Evolutionary conservation across 768 basidiomycete species (phyloP).

Genomic region (Cystobasidiopsis lactophilus): DNA sequence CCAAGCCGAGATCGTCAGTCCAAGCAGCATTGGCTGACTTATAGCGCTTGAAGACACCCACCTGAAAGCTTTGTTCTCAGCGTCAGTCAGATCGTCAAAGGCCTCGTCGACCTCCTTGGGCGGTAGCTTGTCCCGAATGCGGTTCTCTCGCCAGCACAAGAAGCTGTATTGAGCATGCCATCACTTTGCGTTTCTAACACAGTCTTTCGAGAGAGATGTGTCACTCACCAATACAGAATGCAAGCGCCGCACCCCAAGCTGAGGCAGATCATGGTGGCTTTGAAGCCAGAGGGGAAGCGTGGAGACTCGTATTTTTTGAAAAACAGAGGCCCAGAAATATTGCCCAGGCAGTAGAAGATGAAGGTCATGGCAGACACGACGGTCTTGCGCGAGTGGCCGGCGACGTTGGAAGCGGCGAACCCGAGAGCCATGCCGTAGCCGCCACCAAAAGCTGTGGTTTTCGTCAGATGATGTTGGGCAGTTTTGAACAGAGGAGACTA

Average conservation of each 20-base stretch:
- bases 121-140: background rate
- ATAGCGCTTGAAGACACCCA: no score
- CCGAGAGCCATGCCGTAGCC: conserved; percentile 8
- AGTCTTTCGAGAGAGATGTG: background rate
- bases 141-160: background rate
- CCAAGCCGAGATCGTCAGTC: no score
- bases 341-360: conserved; percentile 7
- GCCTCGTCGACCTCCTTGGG: background rate
- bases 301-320: no score
- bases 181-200: background rate
- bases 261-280: background rate
- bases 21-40: no score
- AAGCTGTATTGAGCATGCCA: background rate
- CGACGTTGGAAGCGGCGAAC: conserved; percentile 11
- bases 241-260: background rate
- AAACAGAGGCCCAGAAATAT: no score
- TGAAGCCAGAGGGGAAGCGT: background rate
- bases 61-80: background rate
- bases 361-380: conserved; percentile 8
- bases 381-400: conserved; percentile 9
- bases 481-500: no score
- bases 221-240: background rate
- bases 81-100: background rate
- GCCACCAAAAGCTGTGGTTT: no score
- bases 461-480: no score